A percentile compares a stretch with the other conserved stretches of the same genome.
Conservation (phyloP, 1,139 yeast genomes). For the Debaryomyces singareniensis region DNA sequence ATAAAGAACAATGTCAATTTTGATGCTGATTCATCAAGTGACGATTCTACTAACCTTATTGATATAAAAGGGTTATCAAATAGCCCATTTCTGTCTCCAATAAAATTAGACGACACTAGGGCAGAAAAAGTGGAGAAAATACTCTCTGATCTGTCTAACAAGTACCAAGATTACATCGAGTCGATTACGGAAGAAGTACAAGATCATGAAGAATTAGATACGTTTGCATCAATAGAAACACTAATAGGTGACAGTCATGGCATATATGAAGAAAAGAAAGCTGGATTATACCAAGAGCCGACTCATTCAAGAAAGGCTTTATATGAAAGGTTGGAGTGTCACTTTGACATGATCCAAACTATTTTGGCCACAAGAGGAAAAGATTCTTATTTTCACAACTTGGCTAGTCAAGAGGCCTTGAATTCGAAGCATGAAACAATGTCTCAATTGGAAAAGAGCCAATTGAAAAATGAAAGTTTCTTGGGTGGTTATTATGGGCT, state of each 20-base stretch:
- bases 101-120: constrained; percentile 1
- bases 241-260: too few relatives aligned
- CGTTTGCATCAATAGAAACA: too few relatives aligned
- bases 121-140: constrained; percentile 3
- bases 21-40: too few relatives aligned
- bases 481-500: constrained; percentile 62
- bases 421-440: constrained; percentile 38
- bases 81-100: constrained; percentile 6
- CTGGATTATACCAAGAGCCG: constrained; percentile 43
- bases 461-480: constrained; percentile 40
- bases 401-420: constrained; percentile 36
- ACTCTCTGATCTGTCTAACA: neutral
- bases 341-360: constrained; percentile 28
- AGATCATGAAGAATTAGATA: too few relatives aligned
- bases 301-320: constrained; percentile 19
- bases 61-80: constrained; percentile 6
- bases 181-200: neutral
- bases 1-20: too few relatives aligned
- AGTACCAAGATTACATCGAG: constrained; percentile 1
- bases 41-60: constrained; percentile 6
- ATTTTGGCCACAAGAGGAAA: constrained; percentile 36
- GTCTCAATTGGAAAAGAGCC: constrained; percentile 41
- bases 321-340: constrained; percentile 18
- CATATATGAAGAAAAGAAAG: too few relatives aligned
- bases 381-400: constrained; percentile 42